These are phyloP conservation scores for Cenchrus americanus DNA, from an alignment of 176 grass and related monocot species.

Conservation along the genomic window DNA sequence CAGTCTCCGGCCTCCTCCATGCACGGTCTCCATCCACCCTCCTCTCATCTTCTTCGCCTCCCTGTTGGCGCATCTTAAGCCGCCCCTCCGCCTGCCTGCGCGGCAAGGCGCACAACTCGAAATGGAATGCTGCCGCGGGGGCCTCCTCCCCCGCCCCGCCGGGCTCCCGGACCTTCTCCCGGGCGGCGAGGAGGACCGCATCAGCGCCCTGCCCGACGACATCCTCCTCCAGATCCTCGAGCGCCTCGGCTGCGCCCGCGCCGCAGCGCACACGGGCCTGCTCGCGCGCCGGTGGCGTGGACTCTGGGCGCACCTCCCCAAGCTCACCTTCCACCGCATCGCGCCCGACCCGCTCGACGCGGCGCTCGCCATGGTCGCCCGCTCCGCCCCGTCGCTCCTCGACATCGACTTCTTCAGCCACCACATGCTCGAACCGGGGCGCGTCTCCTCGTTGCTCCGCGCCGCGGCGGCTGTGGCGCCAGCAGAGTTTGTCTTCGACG, in stretches of 20 bases:
- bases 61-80: too few species aligned
- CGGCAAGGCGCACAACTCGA: too few species aligned
- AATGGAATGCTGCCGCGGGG: neutral
- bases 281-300: conserved; percentile 28
- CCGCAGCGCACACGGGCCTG: neutral
- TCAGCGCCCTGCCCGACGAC: conserved; percentile 8
- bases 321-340: neutral
- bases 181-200: neutral
- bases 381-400: too few species aligned
- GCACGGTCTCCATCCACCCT: neutral
- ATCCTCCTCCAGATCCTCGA: neutral
- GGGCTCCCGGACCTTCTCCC: neutral
- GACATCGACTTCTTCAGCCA: too few species aligned
- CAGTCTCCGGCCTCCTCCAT: neutral
- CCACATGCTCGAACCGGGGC: too few species aligned
- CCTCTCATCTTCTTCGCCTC: neutral
- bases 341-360: conserved; percentile 6
- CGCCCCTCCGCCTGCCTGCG: too few species aligned
- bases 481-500: neutral
- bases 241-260: conserved; percentile 3
- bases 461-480: neutral
- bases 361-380: too few species aligned
- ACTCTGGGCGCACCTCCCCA: conserved; percentile 1
- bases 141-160: neutral
- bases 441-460: neutral